Base-by-base conservation (phyloP, 345 rosid species). In the Syzygium oleosum region DNA sequence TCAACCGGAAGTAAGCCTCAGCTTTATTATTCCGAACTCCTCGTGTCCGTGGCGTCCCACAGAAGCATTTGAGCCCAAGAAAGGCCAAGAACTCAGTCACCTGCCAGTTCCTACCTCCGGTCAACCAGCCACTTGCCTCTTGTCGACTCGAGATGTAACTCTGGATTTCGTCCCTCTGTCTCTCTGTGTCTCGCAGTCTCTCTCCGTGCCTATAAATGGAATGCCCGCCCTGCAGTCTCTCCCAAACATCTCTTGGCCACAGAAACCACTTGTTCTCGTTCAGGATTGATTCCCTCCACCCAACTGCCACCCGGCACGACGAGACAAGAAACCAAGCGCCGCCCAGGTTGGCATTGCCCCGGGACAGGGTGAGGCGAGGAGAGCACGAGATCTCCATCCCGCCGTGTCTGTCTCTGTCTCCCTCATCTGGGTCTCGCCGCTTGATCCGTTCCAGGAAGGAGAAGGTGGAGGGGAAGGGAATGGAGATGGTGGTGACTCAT, bases 401-500 rank as follows among this genome's bases (percentile, higher is more conserved):
- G 83, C 52, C 73, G 12, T 34, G 86, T 46, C 34, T 87, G 73
- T 73, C 84, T 51, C 34, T 31, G 22, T 29, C 43, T 29, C 31
- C 78, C 54, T 17, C 63, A 58, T 87, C 77, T 27, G 85, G 52
- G 85, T 65, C 84, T 55, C 85, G 5, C 5, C 61, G 46, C 17
- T 56, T 77, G n/a, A 38, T 58, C 65, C 34, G 56, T 55, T n/a
- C 53, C 16, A 21, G 53, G 31, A 65, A 65, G 78, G 78, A 29
- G 78, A 65, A 63, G 65, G 65, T 8, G 65, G 25, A 59, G 85
- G 25, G 59, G 68, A 56, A 84, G 79, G 53, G 63, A 51, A 84
- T 77, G 90, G 68, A 31, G 86, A 78, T 46, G 86, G 84, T 46
- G 84, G 85, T 55, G 46, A 43, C 84, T 46, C 86, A 90, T 61